Percentiles rank a stretch among this genome's conserved stretches.
Conservation (phyloP, 768 basidiomycete genomes). For the Cyathus striatus region DNA sequence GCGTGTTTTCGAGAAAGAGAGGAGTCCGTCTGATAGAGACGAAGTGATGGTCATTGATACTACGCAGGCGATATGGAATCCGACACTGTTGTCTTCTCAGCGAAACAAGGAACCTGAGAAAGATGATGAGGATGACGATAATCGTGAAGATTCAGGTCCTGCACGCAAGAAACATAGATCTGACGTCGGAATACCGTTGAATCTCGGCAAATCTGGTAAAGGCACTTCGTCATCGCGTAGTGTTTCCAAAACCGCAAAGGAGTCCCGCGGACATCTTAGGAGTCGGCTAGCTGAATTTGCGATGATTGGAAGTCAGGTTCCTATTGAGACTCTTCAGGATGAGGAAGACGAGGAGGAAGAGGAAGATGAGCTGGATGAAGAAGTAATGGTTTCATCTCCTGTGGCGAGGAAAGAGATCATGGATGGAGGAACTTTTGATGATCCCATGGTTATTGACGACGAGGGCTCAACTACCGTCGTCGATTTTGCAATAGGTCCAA, state of each 20-base stretch:
- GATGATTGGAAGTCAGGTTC: conserved; percentile 36
- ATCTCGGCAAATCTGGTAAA: background rate
- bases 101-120: conserved; percentile 4
- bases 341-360: conserved; percentile 9
- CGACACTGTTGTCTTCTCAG: background rate
- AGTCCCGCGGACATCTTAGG: conserved; percentile 29
- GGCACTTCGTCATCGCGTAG: background rate
- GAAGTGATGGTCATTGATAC: conserved; percentile 24
- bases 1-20: too few species aligned
- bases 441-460: too few species aligned
- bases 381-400: too few species aligned
- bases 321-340: conserved; percentile 5
- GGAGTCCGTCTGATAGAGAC: background rate
- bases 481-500: too few species aligned
- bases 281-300: conserved; percentile 50
- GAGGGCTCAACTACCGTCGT: too few species aligned
- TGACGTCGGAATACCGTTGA: background rate
- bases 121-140: background rate
- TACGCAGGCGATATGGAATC: conserved; percentile 39
- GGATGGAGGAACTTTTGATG: too few species aligned
- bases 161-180: conserved; percentile 3
- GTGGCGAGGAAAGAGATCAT: too few species aligned
- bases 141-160: background rate
- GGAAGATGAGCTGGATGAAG: conserved; percentile 15
- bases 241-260: background rate